Percentiles rank a stretch among this genome's conserved stretches.
phyloP scores from a whole-genome alignment of 1,284 basidiomycete genomes.

The Golubevia sp. region DNA sequence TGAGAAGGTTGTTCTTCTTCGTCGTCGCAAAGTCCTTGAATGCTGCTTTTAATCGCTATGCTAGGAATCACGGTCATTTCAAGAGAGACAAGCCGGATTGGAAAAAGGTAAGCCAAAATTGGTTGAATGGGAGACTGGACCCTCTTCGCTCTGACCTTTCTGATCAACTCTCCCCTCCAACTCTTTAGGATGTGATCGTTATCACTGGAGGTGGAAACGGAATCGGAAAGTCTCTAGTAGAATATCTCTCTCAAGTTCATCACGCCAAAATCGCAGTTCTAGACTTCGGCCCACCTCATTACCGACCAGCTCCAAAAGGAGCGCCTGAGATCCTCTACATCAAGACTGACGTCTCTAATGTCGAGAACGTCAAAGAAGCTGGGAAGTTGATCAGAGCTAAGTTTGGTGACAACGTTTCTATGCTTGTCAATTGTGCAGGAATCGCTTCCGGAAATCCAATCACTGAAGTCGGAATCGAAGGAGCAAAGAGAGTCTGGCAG shows the following conservation, averaged over 20 bases:
- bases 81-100: conserved; percentile 40
- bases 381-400: conserved; percentile 32
- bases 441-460: conserved; percentile 46
- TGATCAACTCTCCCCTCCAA: not conserved
- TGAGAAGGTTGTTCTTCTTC: conserved; percentile 30
- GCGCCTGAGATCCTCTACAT: conserved; percentile 53
- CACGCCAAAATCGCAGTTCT: conserved; percentile 50
- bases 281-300: conserved; percentile 47
- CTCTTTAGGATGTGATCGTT: conserved; percentile 38
- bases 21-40: conserved; percentile 37
- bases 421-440: conserved; percentile 55
- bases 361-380: conserved; percentile 34
- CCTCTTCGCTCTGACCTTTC: not conserved
- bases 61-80: conserved; percentile 40
- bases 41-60: conserved; percentile 32
- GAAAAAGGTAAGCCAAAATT: conserved; percentile 13
- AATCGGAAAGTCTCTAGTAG: conserved; percentile 53
- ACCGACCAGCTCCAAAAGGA: conserved; percentile 40
- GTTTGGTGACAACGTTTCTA: conserved; percentile 30
- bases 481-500: conserved; percentile 31
- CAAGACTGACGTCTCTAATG: conserved; percentile 52
- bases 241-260: conserved; percentile 39
- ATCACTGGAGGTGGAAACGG: conserved; percentile 57
- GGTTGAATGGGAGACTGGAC: not conserved
- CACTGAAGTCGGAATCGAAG: conserved; percentile 33